These are phyloP conservation scores for Termitomyces sp. DNA, from an alignment of 768 basidiomycete species.

Conservation along the genomic window DNA sequence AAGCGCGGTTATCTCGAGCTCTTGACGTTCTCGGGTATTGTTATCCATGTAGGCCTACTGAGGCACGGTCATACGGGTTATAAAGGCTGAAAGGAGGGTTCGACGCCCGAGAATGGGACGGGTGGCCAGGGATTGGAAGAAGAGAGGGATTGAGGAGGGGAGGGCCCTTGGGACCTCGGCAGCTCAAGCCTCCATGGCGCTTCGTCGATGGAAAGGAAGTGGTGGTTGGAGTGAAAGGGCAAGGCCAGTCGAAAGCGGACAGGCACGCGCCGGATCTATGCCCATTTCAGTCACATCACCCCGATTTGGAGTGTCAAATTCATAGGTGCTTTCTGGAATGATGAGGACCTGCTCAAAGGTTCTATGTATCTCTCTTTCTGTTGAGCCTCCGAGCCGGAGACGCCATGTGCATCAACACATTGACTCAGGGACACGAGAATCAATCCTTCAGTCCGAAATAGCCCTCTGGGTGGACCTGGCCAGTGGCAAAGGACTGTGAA, in stretches of 20 bases:
- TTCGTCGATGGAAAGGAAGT: conserved; percentile 12
- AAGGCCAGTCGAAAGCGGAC: background rate
- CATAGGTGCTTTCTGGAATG: background rate
- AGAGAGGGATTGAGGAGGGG: conserved; percentile 51
- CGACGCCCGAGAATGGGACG: conserved; percentile 15
- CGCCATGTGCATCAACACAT: background rate
- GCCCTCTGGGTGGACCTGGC: background rate
- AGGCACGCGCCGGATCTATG: conserved; percentile 1
- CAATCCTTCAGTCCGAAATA: background rate
- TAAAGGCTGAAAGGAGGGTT: conserved; percentile 12
- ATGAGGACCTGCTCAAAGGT: background rate
- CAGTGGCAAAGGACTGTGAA: background rate
- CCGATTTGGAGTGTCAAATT: background rate
- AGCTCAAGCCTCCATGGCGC: conserved; percentile 68
- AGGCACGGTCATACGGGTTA: conserved; percentile 16
- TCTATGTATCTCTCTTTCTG: background rate
- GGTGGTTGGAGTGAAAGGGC: background rate
- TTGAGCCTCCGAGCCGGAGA: background rate
- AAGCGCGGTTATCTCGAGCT: conserved; percentile 69
- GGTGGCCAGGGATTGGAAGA: conserved; percentile 15
- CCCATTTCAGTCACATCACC: background rate
- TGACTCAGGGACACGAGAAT: background rate
- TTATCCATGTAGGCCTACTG: conserved; percentile 48
- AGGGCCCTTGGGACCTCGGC: conserved; percentile 66
- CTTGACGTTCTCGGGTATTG: conserved; percentile 59